Evolutionary conservation across 2,329 filamentous ascomycete genomes (phyloP), one percentile per base, ranked within the genome.

Genomic region (Colletotrichum sp.): DNA sequence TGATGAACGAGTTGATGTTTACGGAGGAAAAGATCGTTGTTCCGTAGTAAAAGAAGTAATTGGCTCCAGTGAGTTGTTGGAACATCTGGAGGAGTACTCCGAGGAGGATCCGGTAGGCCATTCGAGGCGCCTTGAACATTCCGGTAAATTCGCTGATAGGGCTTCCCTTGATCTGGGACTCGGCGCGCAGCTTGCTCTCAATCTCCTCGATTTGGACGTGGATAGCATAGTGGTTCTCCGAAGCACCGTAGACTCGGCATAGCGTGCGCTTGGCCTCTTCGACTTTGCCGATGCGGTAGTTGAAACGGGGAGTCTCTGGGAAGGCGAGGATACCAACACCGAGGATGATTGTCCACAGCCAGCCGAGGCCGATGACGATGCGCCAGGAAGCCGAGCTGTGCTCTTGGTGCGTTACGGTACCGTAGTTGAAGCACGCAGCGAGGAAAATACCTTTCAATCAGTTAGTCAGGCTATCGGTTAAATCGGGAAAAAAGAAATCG

Each of bases 1-100:
- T 93, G 66, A 92, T 86, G 78, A 91, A 94, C 31, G 89, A 90
- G 82, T 92, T 89, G 73, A 87, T 87, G 4, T 81, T 79, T 9
- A 87, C 86, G 0, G 86, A 86, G 8, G 66, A 75, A 74, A 87
- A 87, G 75, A 87, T 85, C n/a, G 85, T 87, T 29, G 89, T 91
- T 7, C 88, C 88, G 69, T 92, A 93, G 80, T 90, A 90, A 79
- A 93, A 92, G 84, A 91, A 92, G 81, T 90, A 93, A 78, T 93
- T 93, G 34, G 90, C 91, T 55, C 92, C 91, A 0, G 90, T 66
- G 4, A 74, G 57, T 27, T 94, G 93, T 80, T 94, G 92, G 38
- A 93, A 88, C 78, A 90, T 89, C 81, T 93, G 91, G 2, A 94
- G 84, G 0, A 83, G 78, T 68, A 93, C 86, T 27, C 92, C 92